A percentile compares a stretch with the other conserved stretches of the same genome.
Conservation (phyloP, 495 filamentous ascomycete genomes). For the Aspergillus saccharolyticus region DNA sequence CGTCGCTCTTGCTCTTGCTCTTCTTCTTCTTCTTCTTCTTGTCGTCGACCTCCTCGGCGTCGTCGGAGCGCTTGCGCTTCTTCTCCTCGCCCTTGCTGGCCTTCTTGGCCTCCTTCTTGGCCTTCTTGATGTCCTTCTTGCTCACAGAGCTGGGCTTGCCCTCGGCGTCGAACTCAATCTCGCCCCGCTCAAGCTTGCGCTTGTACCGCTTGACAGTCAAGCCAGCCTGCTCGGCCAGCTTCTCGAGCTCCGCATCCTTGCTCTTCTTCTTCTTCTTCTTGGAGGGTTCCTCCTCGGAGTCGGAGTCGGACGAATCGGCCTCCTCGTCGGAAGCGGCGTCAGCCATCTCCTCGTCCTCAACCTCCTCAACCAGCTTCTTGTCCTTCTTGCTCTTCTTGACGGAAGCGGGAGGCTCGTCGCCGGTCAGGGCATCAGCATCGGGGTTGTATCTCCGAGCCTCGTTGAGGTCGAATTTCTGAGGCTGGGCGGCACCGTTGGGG, state of each 20-base stretch:
- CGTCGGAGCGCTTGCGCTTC: slow-evolving; percentile 54
- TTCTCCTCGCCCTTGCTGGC: slow-evolving; percentile 45
- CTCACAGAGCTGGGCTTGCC: slow-evolving; percentile 58
- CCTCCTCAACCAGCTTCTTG: slow-evolving; percentile 50
- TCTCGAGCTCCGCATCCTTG: slow-evolving; percentile 50
- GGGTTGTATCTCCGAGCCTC: slow-evolving; percentile 94
- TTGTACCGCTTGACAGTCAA: slow-evolving; percentile 65
- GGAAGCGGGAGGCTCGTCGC: slow-evolving; percentile 50
- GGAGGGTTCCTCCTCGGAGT: slow-evolving; percentile 35
- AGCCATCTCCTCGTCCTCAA: slow-evolving; percentile 52
- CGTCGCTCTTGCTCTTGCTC: slow-evolving; percentile 40
- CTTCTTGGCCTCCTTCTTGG: slow-evolving; percentile 61
- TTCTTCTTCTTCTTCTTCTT: slow-evolving; percentile 58
- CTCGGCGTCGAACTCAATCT: slow-evolving; percentile 54
- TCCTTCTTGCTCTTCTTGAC: slow-evolving; percentile 45
- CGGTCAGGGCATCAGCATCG: slow-evolving; percentile 81
- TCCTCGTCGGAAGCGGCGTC: slow-evolving; percentile 41
- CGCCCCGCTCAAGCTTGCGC: slow-evolving; percentile 64
- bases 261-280: slow-evolving; percentile 46
- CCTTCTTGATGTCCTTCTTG: slow-evolving; percentile 75
- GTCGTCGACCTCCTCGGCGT: slow-evolving; percentile 35
- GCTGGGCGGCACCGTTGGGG: slow-evolving; percentile 58
- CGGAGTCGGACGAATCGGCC: slow-evolving; percentile 40
- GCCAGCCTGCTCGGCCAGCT: slow-evolving; percentile 56
- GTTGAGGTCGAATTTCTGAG: slow-evolving; percentile 85